Conservation (phyloP, 495 filamentous ascomycete genomes). For the Sordaria brevicollis region DNA sequence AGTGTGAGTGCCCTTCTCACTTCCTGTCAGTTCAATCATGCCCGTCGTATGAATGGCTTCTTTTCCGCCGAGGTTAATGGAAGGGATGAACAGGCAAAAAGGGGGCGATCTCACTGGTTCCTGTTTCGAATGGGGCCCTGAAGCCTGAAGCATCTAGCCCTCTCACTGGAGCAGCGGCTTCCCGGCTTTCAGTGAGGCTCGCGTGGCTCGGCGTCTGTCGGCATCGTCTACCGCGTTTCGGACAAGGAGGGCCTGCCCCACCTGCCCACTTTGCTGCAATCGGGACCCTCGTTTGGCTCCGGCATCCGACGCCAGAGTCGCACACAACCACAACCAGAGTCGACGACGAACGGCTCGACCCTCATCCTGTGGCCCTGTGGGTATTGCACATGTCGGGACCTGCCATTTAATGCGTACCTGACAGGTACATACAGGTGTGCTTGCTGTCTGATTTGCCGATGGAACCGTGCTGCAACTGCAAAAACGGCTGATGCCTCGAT, state of each 20-base stretch:
- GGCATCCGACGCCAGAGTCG: neutral
- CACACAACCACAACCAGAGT: too few species aligned
- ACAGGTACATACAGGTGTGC: neutral
- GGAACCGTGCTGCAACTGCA: neutral
- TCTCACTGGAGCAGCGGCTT: neutral
- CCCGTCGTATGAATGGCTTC: neutral
- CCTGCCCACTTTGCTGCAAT: neutral
- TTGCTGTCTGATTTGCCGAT: neutral
- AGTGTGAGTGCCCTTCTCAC: neutral
- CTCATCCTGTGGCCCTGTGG: neutral
- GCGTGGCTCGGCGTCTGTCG: neutral
- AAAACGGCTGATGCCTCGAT: neutral
- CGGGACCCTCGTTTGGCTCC: neutral
- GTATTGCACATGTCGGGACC: neutral
- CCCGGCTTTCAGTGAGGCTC: neutral
- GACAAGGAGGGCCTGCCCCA: neutral
- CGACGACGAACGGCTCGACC: neutral
- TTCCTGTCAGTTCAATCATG: neutral
- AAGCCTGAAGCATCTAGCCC: neutral
- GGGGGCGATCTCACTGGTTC: neutral
- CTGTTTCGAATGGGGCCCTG: neutral
- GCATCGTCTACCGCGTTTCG: neutral
- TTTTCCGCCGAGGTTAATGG: neutral
- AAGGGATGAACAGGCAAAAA: neutral
- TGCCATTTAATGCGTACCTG: neutral